These are phyloP conservation scores for Microdochium nivale DNA, from an alignment of 2,329 filamentous ascomycete species.

Conservation along the genomic window DNA sequence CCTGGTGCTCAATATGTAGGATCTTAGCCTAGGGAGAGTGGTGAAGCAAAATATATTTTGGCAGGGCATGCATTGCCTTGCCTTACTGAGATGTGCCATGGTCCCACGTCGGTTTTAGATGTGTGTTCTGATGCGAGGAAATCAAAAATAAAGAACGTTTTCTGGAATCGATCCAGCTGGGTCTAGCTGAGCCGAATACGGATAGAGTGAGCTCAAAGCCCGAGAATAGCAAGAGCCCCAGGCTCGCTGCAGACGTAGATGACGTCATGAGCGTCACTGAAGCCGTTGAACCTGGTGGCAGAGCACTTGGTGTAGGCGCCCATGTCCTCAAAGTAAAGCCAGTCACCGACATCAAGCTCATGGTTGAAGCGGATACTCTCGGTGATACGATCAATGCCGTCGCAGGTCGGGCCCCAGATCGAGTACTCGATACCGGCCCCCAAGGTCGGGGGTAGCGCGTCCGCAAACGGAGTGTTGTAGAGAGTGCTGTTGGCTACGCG, in stretches of 20 bases:
- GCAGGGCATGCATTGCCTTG: too few species aligned
- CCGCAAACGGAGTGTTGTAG: slow-evolving; percentile 46
- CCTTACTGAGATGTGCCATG: too few species aligned
- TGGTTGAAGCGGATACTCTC: slow-evolving; percentile 70
- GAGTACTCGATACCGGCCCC: slow-evolving; percentile 69
- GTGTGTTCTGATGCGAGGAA: too few species aligned
- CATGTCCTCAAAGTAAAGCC: slow-evolving; percentile 99
- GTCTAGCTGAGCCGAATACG: background rate
- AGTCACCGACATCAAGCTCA: slow-evolving; percentile 84
- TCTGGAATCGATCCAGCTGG: too few species aligned
- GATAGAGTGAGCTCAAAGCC: slow-evolving; percentile 10
- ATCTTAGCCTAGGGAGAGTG: too few species aligned
- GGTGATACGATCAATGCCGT: slow-evolving; percentile 92
- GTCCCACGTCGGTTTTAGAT: too few species aligned
- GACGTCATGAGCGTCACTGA: slow-evolving; percentile 84
- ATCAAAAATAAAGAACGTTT: background rate
- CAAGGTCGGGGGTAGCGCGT: slow-evolving; percentile 28
- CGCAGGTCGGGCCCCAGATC: slow-evolving; percentile 96
- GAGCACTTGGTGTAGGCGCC: slow-evolving; percentile 98
- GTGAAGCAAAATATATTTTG: too few species aligned
- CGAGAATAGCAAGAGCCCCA: slow-evolving; percentile 67
- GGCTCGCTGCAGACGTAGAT: slow-evolving; percentile 94
- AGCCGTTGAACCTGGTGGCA: slow-evolving; percentile 95
- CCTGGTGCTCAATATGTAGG: too few species aligned
- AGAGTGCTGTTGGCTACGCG: slow-evolving; percentile 49